Evolutionary conservation across 1,284 basidiomycete species (phyloP).

Genomic region (Ceraceosorus guamensis): DNA sequence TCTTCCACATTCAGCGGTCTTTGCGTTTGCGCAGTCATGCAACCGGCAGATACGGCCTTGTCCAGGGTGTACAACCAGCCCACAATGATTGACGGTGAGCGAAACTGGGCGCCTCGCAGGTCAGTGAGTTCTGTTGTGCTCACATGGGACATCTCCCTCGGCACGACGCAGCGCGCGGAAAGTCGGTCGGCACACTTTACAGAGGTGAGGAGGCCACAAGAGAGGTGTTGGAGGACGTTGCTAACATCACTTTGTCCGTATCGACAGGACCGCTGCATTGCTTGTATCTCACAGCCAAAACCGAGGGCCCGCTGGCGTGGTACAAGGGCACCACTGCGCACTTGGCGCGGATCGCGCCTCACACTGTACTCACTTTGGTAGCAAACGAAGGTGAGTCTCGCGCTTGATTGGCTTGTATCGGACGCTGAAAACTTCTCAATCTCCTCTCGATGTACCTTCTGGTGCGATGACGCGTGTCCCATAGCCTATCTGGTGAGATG

Average conservation of each 20-base stretch:
- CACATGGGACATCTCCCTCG: conserved; percentile 55
- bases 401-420: no score
- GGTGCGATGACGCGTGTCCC: no score
- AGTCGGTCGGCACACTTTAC: conserved; percentile 10
- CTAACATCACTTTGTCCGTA: no score
- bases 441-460: no score
- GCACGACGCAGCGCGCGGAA: neutral
- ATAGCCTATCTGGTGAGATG: no score
- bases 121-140: conserved; percentile 69
- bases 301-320: conserved; percentile 73
- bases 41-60: conserved; percentile 58
- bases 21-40: conserved; percentile 61
- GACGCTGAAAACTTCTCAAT: no score
- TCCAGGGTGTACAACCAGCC: conserved; percentile 89
- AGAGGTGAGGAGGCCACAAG: neutral
- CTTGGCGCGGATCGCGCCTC: conserved; percentile 43
- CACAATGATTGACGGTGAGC: conserved; percentile 54
- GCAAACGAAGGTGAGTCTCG: conserved; percentile 30
- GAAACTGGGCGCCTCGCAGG: conserved; percentile 64
- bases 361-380: conserved; percentile 41
- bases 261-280: conserved; percentile 74
- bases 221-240: no score
- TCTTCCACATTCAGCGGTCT: conserved; percentile 82
- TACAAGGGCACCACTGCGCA: conserved; percentile 48
- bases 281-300: conserved; percentile 85